Evolutionary conservation across 2,329 filamentous ascomycete genomes (phyloP).

Genomic region (Aspergillus tamarii): DNA sequence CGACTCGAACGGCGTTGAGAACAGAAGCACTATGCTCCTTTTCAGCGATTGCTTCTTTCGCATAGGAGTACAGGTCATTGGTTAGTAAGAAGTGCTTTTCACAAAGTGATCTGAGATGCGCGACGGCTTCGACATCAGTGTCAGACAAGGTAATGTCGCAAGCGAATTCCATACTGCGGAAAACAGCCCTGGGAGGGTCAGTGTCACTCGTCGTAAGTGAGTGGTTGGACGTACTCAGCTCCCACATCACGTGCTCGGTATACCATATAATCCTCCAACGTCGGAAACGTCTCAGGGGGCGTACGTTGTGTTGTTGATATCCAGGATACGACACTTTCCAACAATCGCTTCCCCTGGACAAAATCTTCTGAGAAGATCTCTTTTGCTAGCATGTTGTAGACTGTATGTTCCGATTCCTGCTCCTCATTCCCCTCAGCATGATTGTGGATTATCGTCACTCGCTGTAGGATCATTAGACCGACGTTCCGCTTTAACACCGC

Average conservation of each 20-base stretch:
- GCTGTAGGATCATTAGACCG: neutral
- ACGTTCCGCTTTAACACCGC: neutral
- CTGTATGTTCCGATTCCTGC: neutral
- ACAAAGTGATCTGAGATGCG: conserved; percentile 8
- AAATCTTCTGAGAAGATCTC: conserved; percentile 12
- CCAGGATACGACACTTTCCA: conserved; percentile 15
- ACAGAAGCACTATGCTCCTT: neutral
- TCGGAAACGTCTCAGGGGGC: neutral
- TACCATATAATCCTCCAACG: conserved; percentile 13
- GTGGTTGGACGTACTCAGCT: conserved; percentile 6
- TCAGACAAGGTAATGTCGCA: neutral
- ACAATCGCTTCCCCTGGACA: conserved; percentile 9
- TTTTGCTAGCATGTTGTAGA: conserved; percentile 5
- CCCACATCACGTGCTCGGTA: conserved; percentile 14
- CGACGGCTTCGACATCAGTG: neutral
- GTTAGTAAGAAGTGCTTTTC: conserved; percentile 17
- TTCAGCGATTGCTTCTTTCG: conserved; percentile 16
- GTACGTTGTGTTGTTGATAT: neutral
- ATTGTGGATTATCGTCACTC: neutral
- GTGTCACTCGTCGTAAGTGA: neutral
- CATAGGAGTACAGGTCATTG: conserved; percentile 23
- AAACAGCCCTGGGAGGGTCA: conserved; percentile 7
- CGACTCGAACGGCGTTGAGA: conserved; percentile 16
- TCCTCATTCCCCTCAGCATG: neutral
- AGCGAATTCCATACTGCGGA: conserved; percentile 16